Conservation (phyloP, 192 early-diverging fungal species). For the Ambispora gerdemannii region DNA sequence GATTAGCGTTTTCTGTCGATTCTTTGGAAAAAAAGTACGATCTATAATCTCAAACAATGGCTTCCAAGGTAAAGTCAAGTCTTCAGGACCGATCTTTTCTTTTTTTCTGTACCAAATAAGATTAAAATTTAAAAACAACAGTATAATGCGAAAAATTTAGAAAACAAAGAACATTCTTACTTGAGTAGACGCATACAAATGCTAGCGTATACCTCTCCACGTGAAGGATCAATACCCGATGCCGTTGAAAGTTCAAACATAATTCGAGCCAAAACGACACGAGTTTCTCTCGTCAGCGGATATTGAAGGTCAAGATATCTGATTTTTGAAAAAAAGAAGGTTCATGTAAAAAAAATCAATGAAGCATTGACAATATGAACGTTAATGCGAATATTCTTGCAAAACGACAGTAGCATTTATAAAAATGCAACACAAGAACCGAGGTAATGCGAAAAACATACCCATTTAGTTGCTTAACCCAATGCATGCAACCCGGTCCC, state of each 20-base stretch:
- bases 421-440: too few species aligned
- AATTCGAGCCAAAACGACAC: constrained; percentile 53
- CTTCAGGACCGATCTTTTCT: constrained; percentile 56
- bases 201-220: constrained; percentile 61
- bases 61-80: constrained; percentile 71
- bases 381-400: too few species aligned
- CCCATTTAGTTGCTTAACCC: constrained; percentile 59
- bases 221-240: constrained; percentile 63
- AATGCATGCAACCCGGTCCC: constrained; percentile 49
- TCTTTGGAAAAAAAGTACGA: constrained; percentile 59
- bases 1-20: constrained; percentile 60
- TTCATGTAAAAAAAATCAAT: too few species aligned
- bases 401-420: too few species aligned
- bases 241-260: constrained; percentile 64
- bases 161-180: constrained; percentile 42
- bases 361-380: too few species aligned
- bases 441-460: too few species aligned
- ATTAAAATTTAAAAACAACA: neutral
- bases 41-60: constrained; percentile 66
- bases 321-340: too few species aligned
- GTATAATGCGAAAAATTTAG: neutral
- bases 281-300: constrained; percentile 50
- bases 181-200: constrained; percentile 62
- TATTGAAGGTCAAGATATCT: constrained; percentile 69
- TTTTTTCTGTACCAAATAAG: constrained; percentile 52